Evolutionary conservation across 345 rosid species (phyloP).

Genomic region (Hibiscus mutabilis): DNA sequence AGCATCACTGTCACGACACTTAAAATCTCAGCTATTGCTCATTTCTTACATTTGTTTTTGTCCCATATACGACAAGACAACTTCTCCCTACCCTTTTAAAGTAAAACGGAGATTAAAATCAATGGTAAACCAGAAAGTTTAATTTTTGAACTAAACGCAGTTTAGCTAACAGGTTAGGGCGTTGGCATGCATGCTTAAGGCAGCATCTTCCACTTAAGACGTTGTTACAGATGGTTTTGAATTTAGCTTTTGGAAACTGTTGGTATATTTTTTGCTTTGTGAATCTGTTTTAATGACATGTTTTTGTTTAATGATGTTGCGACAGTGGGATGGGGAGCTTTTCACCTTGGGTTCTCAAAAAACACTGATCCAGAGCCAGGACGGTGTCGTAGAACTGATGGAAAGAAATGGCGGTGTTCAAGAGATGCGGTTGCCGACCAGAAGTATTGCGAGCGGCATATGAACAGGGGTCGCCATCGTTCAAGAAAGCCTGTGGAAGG

Average conservation of each 20-base stretch:
- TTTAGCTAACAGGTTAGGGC: background rate
- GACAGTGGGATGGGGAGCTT: constrained; percentile 69
- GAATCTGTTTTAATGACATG: background rate
- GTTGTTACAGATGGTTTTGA: background rate
- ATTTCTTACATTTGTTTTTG: constrained; percentile 5
- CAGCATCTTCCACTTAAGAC: background rate
- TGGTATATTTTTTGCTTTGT: background rate
- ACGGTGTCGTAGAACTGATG: constrained; percentile 95
- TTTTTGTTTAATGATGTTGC: background rate
- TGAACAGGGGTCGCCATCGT: constrained; percentile 99
- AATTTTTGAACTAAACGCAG: background rate
- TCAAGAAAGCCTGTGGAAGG: constrained; percentile 99
- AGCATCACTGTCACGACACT: background rate
- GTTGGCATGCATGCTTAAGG: background rate
- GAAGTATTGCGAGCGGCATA: constrained; percentile 94
- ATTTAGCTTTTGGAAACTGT: background rate
- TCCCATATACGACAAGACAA: constrained; percentile 10
- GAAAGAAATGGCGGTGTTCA: constrained; percentile 99
- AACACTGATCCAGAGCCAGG: constrained; percentile 93
- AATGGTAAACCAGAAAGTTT: background rate
- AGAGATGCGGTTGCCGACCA: constrained; percentile 88
- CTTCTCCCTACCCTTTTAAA: background rate
- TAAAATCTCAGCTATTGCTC: background rate
- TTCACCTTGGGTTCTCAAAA: constrained; percentile 76
- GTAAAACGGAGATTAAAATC: background rate